Base-by-base conservation (phyloP, 2,329 filamentous ascomycete genomes). In the Epichloe sibirici region DNA sequence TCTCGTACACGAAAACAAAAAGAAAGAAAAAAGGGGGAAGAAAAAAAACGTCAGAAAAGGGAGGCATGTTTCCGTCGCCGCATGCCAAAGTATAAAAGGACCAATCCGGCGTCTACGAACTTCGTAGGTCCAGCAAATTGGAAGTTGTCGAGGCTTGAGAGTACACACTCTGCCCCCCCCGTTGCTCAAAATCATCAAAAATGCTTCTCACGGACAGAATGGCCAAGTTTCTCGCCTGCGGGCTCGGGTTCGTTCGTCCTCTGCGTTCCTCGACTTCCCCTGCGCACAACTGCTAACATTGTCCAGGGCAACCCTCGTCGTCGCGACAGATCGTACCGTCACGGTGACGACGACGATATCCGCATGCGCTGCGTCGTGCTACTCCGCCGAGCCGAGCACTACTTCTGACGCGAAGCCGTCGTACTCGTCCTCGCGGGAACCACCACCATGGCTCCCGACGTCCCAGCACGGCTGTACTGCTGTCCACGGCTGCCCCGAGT, bases 271-370 rank as follows among this genome's bases (percentile, higher is more conserved):
- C 4, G 12, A 8, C 42, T 6, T 12, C 17, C 8, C 23, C 5
- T 39, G 15, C 15, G 9, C 11, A 15, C 23, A 8, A 17, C 3
- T 25, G 15, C 45, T 37, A 47, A 47, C 1, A 3, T 25, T n/a
- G 11, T 15, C 3, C 40, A 68, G 65, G 48, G 59, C 58, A 3
- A 53, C 56, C 37, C 35, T 61, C 17, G 63, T 56, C 17, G 51
- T 23, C 21, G 64, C 65, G 34, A 57, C 58, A 6, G 54, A 58
- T 1, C 54, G 59, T 4, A 65, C 65, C 3, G 54, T 65, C 6
- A 69, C 67, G 8, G 61, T 68, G 21, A 67, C 65, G 6, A 47
- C 49, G 43, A 67, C 66, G 2, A 57, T 64, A 25, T 63, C 60
- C 0, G 61, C 55, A 9, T 70, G 63, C 44, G 61, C 62, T 1